phyloP scores from a whole-genome alignment of 345 rosid genomes.

The Dovyalis caffra region DNA sequence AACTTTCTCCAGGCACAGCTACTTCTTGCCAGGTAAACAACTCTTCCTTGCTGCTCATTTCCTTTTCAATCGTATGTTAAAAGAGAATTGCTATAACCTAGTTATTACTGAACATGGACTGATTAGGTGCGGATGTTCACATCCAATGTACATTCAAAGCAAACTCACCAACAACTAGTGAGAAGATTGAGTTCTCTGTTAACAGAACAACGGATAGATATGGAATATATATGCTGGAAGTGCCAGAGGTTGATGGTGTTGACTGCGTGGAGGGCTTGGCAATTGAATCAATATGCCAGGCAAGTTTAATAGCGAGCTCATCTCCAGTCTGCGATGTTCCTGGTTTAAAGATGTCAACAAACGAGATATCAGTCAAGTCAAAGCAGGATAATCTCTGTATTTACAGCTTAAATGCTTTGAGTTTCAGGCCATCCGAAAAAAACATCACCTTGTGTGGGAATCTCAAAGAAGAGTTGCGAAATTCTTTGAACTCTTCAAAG shows the following conservation, averaged over 20 bases:
- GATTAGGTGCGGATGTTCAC: slow-evolving; percentile 68
- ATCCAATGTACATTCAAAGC: slow-evolving; percentile 73
- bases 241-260: slow-evolving; percentile 76
- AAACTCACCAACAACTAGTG: slow-evolving; percentile 57
- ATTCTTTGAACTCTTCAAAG: slow-evolving; percentile 47
- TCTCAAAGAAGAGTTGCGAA: slow-evolving; percentile 21
- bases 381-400: slow-evolving; percentile 77
- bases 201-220: slow-evolving; percentile 63
- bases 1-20: slow-evolving; percentile 73
- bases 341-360: slow-evolving; percentile 46
- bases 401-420: slow-evolving; percentile 74
- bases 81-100: too few relatives aligned
- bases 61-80: too few relatives aligned
- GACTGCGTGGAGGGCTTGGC: slow-evolving; percentile 70
- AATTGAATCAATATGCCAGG: slow-evolving; percentile 55
- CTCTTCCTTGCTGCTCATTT: too few relatives aligned
- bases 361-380: slow-evolving; percentile 68
- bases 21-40: slow-evolving; percentile 79
- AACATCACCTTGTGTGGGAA: slow-evolving; percentile 56
- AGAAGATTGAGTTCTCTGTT: slow-evolving; percentile 65
- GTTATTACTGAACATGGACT: too few relatives aligned
- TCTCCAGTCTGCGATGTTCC: slow-evolving; percentile 50
- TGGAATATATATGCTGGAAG: slow-evolving; percentile 70
- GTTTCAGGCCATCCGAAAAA: slow-evolving; percentile 54
- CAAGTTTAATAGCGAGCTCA: slow-evolving; percentile 48